phyloP scores from a whole-genome alignment of 148 eudicot genomes.

The Vaccinium corymbosum region DNA sequence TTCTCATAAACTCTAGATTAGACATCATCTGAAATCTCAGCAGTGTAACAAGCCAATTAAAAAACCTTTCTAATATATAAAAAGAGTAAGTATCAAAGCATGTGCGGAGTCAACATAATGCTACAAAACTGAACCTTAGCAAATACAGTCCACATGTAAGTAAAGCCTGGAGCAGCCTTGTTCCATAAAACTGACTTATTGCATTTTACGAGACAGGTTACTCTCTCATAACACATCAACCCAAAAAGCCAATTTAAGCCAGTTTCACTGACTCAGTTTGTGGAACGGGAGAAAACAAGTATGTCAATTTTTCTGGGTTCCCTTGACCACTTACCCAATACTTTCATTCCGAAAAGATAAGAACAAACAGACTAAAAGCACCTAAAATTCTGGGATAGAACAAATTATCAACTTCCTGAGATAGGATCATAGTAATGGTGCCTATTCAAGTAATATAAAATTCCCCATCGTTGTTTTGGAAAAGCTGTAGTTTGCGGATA shows the following conservation, averaged over 20 bases:
- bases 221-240: too few species aligned
- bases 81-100: too few species aligned
- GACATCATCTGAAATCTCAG: slow-evolving; percentile 85
- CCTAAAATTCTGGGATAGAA: background rate
- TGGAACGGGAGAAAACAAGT: too few species aligned
- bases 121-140: background rate
- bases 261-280: too few species aligned
- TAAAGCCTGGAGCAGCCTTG: too few species aligned
- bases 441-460: too few species aligned
- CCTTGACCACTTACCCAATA: background rate
- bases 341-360: background rate
- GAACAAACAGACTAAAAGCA: background rate
- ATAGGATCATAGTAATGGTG: background rate
- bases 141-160: background rate
- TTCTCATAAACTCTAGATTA: slow-evolving; percentile 80
- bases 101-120: background rate
- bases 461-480: too few species aligned
- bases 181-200: too few species aligned
- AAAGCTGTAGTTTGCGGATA: too few species aligned
- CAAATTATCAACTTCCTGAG: background rate
- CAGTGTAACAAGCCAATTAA: background rate
- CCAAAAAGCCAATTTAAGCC: too few species aligned
- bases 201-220: too few species aligned
- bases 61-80: too few species aligned
- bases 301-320: background rate